Percentiles rank a stretch among this genome's conserved stretches.
phyloP scores from a whole-genome alignment of 2,329 filamentous ascomycete genomes.

The Lachnellula willkommii region DNA sequence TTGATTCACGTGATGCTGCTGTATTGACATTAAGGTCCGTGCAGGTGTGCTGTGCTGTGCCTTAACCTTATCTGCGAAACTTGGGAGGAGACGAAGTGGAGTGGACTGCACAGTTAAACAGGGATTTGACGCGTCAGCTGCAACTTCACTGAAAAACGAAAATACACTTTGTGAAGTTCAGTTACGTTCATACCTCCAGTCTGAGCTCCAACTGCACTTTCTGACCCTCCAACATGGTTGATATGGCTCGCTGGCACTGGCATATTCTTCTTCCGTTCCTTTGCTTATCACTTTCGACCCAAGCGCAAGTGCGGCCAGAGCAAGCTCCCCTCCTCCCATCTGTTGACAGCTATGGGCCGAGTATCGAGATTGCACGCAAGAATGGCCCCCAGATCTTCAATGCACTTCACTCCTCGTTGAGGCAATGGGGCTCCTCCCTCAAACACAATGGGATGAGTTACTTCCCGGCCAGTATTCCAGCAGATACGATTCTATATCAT shows the following conservation, averaged over 20 bases:
- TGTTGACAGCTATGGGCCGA: background rate
- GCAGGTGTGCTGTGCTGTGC: too few relatives aligned
- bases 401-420: slow-evolving; percentile 63
- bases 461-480: slow-evolving; percentile 60
- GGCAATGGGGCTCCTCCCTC: slow-evolving; percentile 68
- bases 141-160: background rate
- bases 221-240: background rate
- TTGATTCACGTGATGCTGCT: too few relatives aligned
- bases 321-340: background rate
- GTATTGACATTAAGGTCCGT: too few relatives aligned
- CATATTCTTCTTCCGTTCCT: background rate
- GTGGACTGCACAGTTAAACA: too few relatives aligned
- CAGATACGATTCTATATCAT: slow-evolving; percentile 63
- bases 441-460: slow-evolving; percentile 73
- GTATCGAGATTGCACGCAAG: slow-evolving; percentile 6
- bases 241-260: background rate
- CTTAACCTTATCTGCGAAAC: too few relatives aligned
- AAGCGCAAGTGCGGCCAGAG: background rate
- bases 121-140: too few relatives aligned
- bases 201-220: too few relatives aligned
- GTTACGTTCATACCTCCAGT: background rate
- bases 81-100: too few relatives aligned
- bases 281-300: background rate
- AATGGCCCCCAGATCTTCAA: slow-evolving; percentile 68
- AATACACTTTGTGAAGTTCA: background rate